Base-by-base conservation (phyloP, 192 early-diverging fungal genomes). In the Coemansia sp. region DNA sequence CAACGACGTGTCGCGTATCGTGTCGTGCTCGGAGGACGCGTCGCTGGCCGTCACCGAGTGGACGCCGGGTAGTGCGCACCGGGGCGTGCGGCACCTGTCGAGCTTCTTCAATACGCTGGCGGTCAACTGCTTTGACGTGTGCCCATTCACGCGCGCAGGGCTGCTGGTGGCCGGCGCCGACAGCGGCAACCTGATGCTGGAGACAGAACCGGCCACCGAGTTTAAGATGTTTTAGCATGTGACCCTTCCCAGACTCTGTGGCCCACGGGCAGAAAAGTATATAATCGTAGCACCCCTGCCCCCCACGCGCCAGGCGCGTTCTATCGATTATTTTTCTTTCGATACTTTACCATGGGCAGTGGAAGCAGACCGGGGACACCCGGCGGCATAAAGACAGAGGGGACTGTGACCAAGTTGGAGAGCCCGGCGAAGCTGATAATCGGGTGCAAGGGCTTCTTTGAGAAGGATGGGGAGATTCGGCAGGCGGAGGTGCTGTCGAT, bases 401-500 rank as follows among this genome's bases (percentile, higher is more conserved):
- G 50, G 3, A 42, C 60, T 10, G 36, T 53, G 16, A 47, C 44
- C 5, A 56, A 45, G 5, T 55, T 67, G 4, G 33, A 40, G 7
- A 45, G 13, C 3, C 35, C 54, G 4, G 54, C 71, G 21, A 54
- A 78, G 29, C 40, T 81, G 27, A 38, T 46, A 7, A 74, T 85
- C 13, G 83, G 83, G 28, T 78, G 78, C 66, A 82, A 83, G 47
- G 68, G 82, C 0, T 79, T 72, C 35, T 84, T 85, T 29, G 66
- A 80, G 38, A 80, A 81, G 38, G 78, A 78, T 21, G 41, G 64
- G 8, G 84, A 85, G 44, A 86, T 80, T 60, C 84, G 87, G 11
- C 79, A 82, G 43, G 94, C 91, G 9, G 94, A 97, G 48, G 79
- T 97, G 7, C 73, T 97, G 7, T 91, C 86, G 3, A 82, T 85